These are phyloP conservation scores for Macrolepiota albuminosa DNA, from an alignment of 768 basidiomycete species.

Conservation along the genomic window DNA sequence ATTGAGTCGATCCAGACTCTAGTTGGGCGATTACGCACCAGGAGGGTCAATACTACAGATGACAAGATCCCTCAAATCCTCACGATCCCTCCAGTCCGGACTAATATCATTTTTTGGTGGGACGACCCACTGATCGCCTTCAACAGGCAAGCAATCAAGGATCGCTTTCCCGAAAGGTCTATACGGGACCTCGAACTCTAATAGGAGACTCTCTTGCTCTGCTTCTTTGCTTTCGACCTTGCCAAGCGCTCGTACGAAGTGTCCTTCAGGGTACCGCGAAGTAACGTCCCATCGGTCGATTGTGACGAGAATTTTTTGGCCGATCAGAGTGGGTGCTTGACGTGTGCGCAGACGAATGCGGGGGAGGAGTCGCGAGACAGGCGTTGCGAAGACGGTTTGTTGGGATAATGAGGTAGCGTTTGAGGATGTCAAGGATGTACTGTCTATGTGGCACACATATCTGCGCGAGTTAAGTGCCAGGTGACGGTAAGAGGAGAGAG, in stretches of 20 bases:
- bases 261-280: constrained; percentile 93
- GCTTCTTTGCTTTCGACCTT: constrained; percentile 93
- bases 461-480: constrained; percentile 29
- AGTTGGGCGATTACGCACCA: constrained; percentile 35
- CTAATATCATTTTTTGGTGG: constrained; percentile 57
- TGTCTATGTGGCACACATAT: constrained; percentile 94
- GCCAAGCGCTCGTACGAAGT: constrained; percentile 91
- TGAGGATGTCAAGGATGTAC: constrained; percentile 76
- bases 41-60: constrained; percentile 98
- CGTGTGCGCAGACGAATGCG: constrained; percentile 93
- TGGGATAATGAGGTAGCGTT: constrained; percentile 75
- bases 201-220: constrained; percentile 86
- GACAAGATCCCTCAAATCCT: constrained; percentile 79
- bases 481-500: not conserved
- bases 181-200: constrained; percentile 96
- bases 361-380: constrained; percentile 86
- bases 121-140: constrained; percentile 93
- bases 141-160: constrained; percentile 79
- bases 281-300: constrained; percentile 90
- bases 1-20: not conserved
- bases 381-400: constrained; percentile 92
- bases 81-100: constrained; percentile 71
- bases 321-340: constrained; percentile 82
- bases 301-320: constrained; percentile 94
- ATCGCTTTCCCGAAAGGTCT: constrained; percentile 96